Base-by-base conservation (phyloP, 129 eudicot genomes). In the Glebionis coronaria region DNA sequence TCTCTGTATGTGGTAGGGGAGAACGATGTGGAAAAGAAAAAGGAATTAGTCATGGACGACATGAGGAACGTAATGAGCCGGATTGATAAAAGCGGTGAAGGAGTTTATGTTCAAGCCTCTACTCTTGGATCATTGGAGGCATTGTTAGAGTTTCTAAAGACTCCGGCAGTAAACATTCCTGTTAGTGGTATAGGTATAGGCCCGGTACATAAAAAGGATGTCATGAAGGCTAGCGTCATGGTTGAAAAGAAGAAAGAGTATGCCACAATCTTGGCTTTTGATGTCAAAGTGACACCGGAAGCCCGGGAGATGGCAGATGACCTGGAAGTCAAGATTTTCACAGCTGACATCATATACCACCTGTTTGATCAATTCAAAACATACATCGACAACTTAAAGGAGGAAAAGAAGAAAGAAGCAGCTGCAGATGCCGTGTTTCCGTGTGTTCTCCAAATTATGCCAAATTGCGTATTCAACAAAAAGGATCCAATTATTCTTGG, bases 121-220 rank as follows among this genome's bases (percentile, higher is more conserved):
- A 88, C 96, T 14, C 98, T 86, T 61, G 98, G 98, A 40, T 92
- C 98, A 12, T 69, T 93, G 69, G 98, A 93, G 72, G 98, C 96
- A 44, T 75, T 88, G 49, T 78, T 91, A 14, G 96, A 88, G 71
- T 85, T 92, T 63, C 42, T 92, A 77, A 88, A 88, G 69, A 76
- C 90, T n/a, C 95, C 95, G 4, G 98, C 81, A 19, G 96, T 92
- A 18, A 86, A 69, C 68, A 92, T 92, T 61, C 98, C 98, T 72
- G 98, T 92, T 38, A 85, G 98, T 82, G 96, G 91, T 56, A 88
- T 88, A 66, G 81, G 96, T 71, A 88, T 92, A 38, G 98, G 98
- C 27, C 98, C 98, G n/a, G 96, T 92, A 7, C 98, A 92, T 44
- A 92, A 88, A 57, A 92, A 92, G 68, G 96, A 92, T 82, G 95